These are phyloP conservation scores for Psidium guajava DNA, from an alignment of 345 rosid species.

Conservation along the genomic window DNA sequence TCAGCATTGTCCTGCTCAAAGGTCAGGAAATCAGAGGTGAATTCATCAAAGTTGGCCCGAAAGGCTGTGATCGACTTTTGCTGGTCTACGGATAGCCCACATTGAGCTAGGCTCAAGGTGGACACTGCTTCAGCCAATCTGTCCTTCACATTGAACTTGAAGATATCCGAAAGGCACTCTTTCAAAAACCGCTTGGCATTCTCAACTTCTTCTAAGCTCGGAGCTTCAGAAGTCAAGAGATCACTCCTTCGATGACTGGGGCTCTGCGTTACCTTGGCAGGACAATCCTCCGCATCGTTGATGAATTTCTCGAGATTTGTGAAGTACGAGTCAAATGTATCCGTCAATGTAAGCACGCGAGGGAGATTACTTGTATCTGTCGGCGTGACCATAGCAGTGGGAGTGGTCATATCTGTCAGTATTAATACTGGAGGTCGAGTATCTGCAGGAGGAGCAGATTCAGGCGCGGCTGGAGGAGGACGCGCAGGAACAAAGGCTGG, in stretches of 20 bases:
- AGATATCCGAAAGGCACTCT: not conserved
- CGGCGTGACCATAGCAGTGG: not conserved
- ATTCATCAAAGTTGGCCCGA: slow-evolving; percentile 1
- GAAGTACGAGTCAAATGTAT: not conserved
- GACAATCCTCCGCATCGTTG: not conserved
- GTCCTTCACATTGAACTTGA: not conserved
- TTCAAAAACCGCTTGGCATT: not conserved
- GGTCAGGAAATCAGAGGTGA: not conserved
- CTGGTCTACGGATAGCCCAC: not conserved
- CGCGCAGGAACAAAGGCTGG: not conserved
- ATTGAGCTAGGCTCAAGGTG: not conserved
- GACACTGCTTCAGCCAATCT: not conserved
- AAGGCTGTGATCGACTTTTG: not conserved
- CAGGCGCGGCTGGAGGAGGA: not conserved
- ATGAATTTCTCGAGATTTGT: not conserved
- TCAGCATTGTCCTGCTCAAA: slow-evolving; percentile 3
- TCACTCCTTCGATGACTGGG: not conserved
- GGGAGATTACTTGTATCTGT: not conserved
- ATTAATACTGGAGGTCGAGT: not conserved
- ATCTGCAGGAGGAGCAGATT: not conserved
- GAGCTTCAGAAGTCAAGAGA: not conserved
- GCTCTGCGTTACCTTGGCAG: not conserved
- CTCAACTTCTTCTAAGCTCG: slow-evolving; percentile 1
- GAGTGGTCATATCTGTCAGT: not conserved
- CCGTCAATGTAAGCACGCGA: not conserved